phyloP scores from a whole-genome alignment of 768 basidiomycete genomes.

The Serendipita sp. region DNA sequence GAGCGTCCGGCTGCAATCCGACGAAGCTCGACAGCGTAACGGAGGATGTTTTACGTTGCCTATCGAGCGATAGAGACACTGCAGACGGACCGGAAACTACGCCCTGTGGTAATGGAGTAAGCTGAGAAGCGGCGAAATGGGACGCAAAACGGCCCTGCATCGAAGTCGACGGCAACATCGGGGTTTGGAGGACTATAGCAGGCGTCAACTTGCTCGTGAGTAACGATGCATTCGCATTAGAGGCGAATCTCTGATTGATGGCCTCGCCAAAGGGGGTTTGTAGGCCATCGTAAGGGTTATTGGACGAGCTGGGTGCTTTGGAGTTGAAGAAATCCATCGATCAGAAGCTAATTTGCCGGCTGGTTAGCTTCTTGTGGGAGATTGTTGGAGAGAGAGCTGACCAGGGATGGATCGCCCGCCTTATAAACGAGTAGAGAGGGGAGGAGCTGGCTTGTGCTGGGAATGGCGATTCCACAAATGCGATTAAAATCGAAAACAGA shows the following conservation, averaged over 20 bases:
- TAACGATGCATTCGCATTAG: background rate
- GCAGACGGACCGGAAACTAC: background rate
- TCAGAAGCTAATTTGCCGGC: background rate
- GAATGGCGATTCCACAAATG: too few species aligned
- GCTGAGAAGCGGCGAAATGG: background rate
- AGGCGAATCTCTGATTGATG: background rate
- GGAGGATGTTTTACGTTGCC: background rate
- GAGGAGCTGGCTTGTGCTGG: too few species aligned
- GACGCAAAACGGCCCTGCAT: background rate
- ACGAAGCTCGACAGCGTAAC: background rate
- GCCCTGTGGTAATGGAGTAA: background rate
- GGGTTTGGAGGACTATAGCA: background rate
- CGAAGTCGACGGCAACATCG: background rate
- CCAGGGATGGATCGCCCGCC: too few species aligned
- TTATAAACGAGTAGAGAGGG: too few species aligned
- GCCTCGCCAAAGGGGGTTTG: background rate
- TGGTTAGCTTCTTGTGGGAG: too few species aligned
- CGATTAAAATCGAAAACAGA: too few species aligned
- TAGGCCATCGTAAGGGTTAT: background rate
- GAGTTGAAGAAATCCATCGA: conserved; percentile 3
- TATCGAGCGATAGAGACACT: background rate
- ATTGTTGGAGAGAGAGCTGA: too few species aligned
- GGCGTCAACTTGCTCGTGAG: background rate
- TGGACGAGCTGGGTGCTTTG: background rate
- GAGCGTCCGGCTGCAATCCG: background rate